Evolutionary conservation across 106 monocot species (phyloP).

Genomic region (Ottelia alismoides): DNA sequence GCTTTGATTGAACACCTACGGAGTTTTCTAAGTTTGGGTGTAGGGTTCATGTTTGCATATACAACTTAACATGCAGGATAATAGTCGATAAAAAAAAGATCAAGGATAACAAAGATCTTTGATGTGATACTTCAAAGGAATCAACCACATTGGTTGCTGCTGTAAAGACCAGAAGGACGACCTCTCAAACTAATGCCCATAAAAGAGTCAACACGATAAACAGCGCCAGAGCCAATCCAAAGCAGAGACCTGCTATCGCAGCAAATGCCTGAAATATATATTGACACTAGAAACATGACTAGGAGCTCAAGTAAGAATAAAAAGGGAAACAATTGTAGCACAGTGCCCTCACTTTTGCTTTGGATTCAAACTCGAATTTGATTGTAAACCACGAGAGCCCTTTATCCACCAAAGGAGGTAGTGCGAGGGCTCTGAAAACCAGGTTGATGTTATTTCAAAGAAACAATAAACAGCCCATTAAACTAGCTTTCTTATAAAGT

Average conservation of each 20-base stretch:
- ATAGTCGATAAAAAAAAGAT: no score
- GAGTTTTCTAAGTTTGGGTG: no score
- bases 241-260: constrained; percentile 58
- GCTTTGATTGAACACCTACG: no score
- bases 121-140: no score
- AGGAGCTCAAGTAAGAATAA: background rate
- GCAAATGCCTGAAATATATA: constrained; percentile 46
- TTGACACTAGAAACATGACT: background rate
- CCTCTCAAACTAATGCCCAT: constrained; percentile 79
- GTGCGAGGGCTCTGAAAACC: constrained; percentile 57
- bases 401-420: constrained; percentile 77
- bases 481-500: no score
- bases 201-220: constrained; percentile 76
- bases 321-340: background rate
- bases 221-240: constrained; percentile 43
- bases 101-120: no score
- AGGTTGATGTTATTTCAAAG: no score
- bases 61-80: no score
- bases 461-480: no score
- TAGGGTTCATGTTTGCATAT: no score
- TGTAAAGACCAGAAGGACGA: no score
- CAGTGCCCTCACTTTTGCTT: constrained; percentile 42
- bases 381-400: constrained; percentile 82
- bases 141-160: no score
- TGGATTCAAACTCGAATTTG: constrained; percentile 68